Evolutionary conservation across 805 yeast species (phyloP).

Genomic region (Priceomyces melissophilus): DNA sequence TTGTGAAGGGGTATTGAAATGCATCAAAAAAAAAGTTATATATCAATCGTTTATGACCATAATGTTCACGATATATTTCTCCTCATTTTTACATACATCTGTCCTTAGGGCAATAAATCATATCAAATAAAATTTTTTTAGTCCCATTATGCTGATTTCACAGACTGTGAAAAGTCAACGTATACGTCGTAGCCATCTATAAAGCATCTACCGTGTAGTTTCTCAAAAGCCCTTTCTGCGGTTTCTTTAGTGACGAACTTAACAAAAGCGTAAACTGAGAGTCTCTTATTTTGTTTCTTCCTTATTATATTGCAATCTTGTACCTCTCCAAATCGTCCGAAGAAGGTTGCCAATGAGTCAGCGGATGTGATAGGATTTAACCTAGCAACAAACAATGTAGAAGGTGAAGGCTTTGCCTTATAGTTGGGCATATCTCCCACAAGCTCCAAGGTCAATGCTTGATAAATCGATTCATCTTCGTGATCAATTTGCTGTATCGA

Average conservation of each 20-base stretch:
- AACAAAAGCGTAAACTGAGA: conserved; percentile 61
- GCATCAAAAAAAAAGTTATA: too few species aligned
- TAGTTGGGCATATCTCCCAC: conserved; percentile 63
- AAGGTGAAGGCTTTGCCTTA: conserved; percentile 57
- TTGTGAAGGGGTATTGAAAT: too few species aligned
- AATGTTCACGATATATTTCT: too few species aligned
- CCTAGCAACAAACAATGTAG: conserved; percentile 59
- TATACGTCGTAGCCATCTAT: conserved; percentile 63
- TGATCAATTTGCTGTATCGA: conserved; percentile 12
- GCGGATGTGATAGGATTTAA: conserved; percentile 60
- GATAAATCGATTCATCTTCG: conserved; percentile 38
- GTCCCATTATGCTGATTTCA: conserved; percentile 4
- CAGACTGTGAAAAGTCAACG: conserved; percentile 64
- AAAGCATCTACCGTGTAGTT: conserved; percentile 54
- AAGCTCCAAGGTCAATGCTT: conserved; percentile 60
- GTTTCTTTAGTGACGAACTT: conserved; percentile 46
- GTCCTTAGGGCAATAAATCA: too few species aligned
- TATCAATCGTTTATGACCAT: too few species aligned
- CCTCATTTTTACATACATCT: too few species aligned
- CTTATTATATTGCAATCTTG: conserved; percentile 48
- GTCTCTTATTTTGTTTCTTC: conserved; percentile 47
- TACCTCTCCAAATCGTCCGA: conserved; percentile 60
- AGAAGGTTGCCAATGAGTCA: conserved; percentile 53
- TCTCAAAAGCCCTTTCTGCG: conserved; percentile 61
- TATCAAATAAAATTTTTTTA: not conserved